phyloP scores from a whole-genome alignment of 768 basidiomycete species.

The Lentinula raphanica region DNA sequence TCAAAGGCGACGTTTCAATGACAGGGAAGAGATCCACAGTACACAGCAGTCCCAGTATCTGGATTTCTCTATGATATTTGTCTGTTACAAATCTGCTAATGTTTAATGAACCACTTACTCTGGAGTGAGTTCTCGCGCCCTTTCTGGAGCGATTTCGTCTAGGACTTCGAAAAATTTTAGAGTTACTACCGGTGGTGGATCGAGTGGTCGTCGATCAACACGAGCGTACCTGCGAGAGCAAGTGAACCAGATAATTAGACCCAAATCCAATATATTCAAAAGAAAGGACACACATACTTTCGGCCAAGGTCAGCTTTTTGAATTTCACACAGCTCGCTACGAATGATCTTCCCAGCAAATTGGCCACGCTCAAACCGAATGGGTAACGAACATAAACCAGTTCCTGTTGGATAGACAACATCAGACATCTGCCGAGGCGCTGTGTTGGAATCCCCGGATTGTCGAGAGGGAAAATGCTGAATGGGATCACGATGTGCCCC shows the following conservation, averaged over 20 bases:
- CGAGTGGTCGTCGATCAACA: slow-evolving; percentile 59
- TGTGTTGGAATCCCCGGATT: neutral
- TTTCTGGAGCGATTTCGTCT: slow-evolving; percentile 29
- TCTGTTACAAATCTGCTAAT: slow-evolving; percentile 3
- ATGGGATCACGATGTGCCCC: neutral
- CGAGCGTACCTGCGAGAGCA: slow-evolving; percentile 44
- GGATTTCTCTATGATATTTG: slow-evolving; percentile 43
- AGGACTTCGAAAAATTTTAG: slow-evolving; percentile 44
- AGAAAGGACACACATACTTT: slow-evolving; percentile 41
- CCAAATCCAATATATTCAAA: neutral
- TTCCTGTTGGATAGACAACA: neutral
- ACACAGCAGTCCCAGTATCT: slow-evolving; percentile 65
- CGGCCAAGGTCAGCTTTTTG: slow-evolving; percentile 66
- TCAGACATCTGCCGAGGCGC: slow-evolving; percentile 4
- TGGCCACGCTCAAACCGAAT: slow-evolving; percentile 56
- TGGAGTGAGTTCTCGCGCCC: slow-evolving; percentile 34
- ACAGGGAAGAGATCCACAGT: slow-evolving; percentile 75
- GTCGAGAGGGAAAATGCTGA: neutral
- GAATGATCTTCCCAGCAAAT: slow-evolving; percentile 53
- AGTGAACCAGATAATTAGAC: slow-evolving; percentile 10
- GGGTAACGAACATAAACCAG: slow-evolving; percentile 38
- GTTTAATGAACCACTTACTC: slow-evolving; percentile 27
- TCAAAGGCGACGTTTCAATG: slow-evolving; percentile 18
- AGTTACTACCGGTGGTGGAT: slow-evolving; percentile 60
- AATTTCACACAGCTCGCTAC: slow-evolving; percentile 50